Percentiles rank a stretch among this genome's conserved stretches.
Evolutionary conservation across 2,329 filamentous ascomycete genomes (phyloP).

Genomic region (Clarireedia hainanense): DNA sequence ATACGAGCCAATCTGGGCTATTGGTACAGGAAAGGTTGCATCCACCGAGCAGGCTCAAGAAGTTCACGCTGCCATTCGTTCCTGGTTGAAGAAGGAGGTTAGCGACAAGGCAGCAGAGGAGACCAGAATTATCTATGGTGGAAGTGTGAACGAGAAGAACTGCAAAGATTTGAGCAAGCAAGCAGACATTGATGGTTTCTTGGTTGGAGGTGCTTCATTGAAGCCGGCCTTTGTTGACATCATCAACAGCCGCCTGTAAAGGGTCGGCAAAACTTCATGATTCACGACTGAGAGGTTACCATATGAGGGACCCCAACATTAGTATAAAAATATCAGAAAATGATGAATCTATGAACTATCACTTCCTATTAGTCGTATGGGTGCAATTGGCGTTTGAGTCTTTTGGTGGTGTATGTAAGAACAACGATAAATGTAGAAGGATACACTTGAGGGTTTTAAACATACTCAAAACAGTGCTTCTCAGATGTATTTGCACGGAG

Average conservation of each 20-base stretch:
- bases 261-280: conserved; percentile 10
- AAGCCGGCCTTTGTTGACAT: conserved; percentile 85
- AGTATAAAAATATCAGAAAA: neutral
- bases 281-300: conserved; percentile 11
- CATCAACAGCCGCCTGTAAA: conserved; percentile 48
- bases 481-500: too few relatives aligned
- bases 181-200: conserved; percentile 94
- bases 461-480: too few relatives aligned
- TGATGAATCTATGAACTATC: neutral
- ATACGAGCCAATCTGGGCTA: conserved; percentile 98
- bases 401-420: too few relatives aligned
- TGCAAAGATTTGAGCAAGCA: conserved; percentile 86
- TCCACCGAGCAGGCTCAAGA: conserved; percentile 87
- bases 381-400: too few relatives aligned
- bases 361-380: neutral
- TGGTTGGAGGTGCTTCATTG: conserved; percentile 91
- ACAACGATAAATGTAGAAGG: too few relatives aligned
- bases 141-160: conserved; percentile 97
- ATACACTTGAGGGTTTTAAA: too few relatives aligned
- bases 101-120: conserved; percentile 68
- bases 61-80: conserved; percentile 84
- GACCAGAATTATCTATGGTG: conserved; percentile 93
- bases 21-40: conserved; percentile 89
- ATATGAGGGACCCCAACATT: neutral
- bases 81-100: conserved; percentile 77